Percentiles rank a stretch among this genome's conserved stretches.
Conservation (phyloP, 2,329 filamentous ascomycete species). For the Diaporthe citriasiana region DNA sequence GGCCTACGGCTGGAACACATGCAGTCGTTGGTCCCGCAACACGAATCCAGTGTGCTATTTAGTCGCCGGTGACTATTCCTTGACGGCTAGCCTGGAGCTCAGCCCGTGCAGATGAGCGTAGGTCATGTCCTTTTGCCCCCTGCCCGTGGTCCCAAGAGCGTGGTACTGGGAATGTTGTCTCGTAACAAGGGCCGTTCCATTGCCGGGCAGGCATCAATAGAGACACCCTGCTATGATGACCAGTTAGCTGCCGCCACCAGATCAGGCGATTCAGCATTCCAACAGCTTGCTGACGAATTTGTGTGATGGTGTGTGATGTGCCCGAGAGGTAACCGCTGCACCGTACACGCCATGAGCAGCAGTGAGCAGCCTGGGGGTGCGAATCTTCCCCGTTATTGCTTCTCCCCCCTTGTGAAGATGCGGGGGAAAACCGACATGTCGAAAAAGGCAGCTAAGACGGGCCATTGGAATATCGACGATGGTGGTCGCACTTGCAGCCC, state of each 20-base stretch:
- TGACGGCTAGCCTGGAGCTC: constrained; percentile 14
- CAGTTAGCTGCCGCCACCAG: background rate
- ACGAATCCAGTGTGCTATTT: constrained; percentile 20
- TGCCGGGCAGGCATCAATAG: constrained; percentile 17
- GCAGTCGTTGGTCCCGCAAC: constrained; percentile 28
- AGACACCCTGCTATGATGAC: constrained; percentile 7
- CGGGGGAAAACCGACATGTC: constrained; percentile 27
- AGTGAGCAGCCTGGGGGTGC: background rate
- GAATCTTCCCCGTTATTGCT: background rate
- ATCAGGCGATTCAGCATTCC: constrained; percentile 20
- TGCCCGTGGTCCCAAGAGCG: constrained; percentile 12
- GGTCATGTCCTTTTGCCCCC: constrained; percentile 24
- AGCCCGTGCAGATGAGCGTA: constrained; percentile 21
- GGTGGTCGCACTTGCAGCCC: constrained; percentile 19
- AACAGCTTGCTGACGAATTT: constrained; percentile 16
- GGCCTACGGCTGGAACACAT: constrained; percentile 20
- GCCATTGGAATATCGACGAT: background rate
- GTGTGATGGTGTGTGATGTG: constrained; percentile 14
- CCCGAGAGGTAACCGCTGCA: background rate
- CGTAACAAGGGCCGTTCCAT: constrained; percentile 22
- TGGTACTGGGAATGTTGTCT: constrained; percentile 32
- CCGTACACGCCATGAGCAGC: background rate
- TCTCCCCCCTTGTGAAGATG: constrained; percentile 5
- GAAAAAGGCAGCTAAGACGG: constrained; percentile 9
- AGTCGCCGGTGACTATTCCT: constrained; percentile 13